Base-by-base conservation (phyloP, 2,329 filamentous ascomycete species). In the Cytospora paraplurivora region DNA sequence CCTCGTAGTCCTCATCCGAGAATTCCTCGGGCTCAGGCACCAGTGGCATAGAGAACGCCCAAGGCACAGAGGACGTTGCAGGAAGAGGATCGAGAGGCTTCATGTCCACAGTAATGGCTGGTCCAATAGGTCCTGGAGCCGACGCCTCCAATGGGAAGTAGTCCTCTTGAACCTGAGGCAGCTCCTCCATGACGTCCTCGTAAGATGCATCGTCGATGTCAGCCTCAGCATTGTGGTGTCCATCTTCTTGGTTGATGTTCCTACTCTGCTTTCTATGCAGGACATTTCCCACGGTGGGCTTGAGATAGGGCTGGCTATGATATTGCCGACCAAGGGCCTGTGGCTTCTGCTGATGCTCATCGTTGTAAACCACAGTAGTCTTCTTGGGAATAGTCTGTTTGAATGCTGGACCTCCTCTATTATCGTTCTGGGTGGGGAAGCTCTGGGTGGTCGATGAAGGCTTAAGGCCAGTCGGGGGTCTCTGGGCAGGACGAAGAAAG, bases 1-100 rank as follows among this genome's bases (percentile, higher is more conserved):
- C 91, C 13, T 91, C 90, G 33, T 94, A 89, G 17, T 90, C 89
- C 19, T 93, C 90, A 17, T 91, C 88, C 88, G 88, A 92, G 70
- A 88, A 90, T 72, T 93, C 90, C 69, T 92, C 89, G 0, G 82
- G 76, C 68, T 88, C 86, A 8, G 79, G 75, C 19, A 75, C 72
- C 15, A 47, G 55, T 5, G 67, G 57, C 3, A 32, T 27, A 13
- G 51, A 17, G 8, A 56, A 47, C 17, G 35, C 51, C 19, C 34
- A 56, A 19, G 47, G 33, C 11, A 50, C 15, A 41, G 56, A 13
- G 34, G 34, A 15, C n/a, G 47, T 11, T 21, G 63, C 63, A 7
- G 64, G 62, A 11, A 69, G 61, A 13, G 64, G 53, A 54, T 70
- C 67, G 41, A 59, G 63, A 17, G 52, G 33, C 38, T 56, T 59